Base-by-base conservation (phyloP, 2,329 filamentous ascomycete genomes). In the Colletotrichum sp. region DNA sequence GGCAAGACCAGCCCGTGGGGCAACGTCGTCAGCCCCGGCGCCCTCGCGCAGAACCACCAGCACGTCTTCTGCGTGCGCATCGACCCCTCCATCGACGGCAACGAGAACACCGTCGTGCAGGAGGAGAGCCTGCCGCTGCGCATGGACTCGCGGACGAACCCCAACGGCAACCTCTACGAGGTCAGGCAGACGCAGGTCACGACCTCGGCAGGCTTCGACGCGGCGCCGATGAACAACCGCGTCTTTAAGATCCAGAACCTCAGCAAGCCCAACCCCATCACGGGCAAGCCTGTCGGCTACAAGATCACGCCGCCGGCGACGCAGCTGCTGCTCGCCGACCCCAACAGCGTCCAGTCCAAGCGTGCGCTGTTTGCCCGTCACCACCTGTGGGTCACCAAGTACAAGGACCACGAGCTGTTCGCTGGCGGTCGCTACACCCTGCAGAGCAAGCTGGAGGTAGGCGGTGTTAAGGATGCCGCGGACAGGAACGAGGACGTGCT, bases 31-130 rank as follows among this genome's bases (percentile, higher is more conserved):
- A 85, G 85, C 8, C 86, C 87, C 1, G 90, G 90, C 2, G 88
- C 89, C 0, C 84, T 91, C 16, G 90, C 90, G 0, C 88, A 89
- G 66, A 90, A 91, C 80, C 90, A 92, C 78, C 90, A 92, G 78
- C 90, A 92, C 81, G 85, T 92, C 69, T 92, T 92, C 82, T 86
- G 83, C 64, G 78, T 89, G 32, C 86, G 90, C 5, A 87, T 92
- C 55, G 90, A 92, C 78, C 90, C 90, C 0, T 88, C 89, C 24
- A 86, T 91, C 75, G 89, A 91, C 78, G 90, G 89, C 18, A 83
- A 89, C 77, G 82, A 84, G 21, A 91, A 91, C 80, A 88, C 87
- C 0, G 83, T 90, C 21, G 79, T 90, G 72, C 90, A 93, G 79
- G 87, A 90, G 72, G 90, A 92, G 80, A 89, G 88, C 15, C 89